Evolutionary conservation across 345 rosid genomes (phyloP).

Genomic region (Lepidium africanum): DNA sequence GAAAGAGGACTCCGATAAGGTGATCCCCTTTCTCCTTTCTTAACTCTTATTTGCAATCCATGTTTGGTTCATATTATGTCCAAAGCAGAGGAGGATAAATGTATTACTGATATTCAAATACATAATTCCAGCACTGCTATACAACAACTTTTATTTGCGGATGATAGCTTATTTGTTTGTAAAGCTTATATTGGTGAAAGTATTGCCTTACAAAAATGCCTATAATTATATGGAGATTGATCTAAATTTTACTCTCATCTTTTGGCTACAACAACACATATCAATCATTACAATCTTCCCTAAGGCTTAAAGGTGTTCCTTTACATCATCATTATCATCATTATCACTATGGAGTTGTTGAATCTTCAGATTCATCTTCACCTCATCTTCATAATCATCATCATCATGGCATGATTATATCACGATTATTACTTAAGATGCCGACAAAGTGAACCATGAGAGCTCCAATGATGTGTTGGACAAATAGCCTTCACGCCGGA

Average conservation of each 20-base stretch:
- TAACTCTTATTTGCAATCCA: too few relatives aligned
- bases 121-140: too few relatives aligned
- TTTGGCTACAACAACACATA: slow-evolving; percentile 22
- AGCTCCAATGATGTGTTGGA: slow-evolving; percentile 91
- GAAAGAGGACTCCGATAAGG: too few relatives aligned
- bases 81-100: too few relatives aligned
- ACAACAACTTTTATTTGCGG: too few relatives aligned
- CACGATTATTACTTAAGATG: slow-evolving; percentile 59
- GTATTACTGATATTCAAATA: too few relatives aligned
- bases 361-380: slow-evolving; percentile 42
- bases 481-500: slow-evolving; percentile 74
- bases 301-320: slow-evolving; percentile 44
- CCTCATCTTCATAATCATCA: slow-evolving; percentile 24
- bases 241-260: slow-evolving; percentile 40
- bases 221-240: too few relatives aligned
- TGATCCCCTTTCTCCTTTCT: too few relatives aligned
- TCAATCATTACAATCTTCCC: slow-evolving; percentile 29
- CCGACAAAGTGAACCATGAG: slow-evolving; percentile 75
- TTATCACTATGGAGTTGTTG: slow-evolving; percentile 40
- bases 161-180: too few relatives aligned
- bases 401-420: slow-evolving; percentile 50
- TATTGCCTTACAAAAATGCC: too few relatives aligned
- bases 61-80: too few relatives aligned
- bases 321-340: slow-evolving; percentile 33
- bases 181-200: too few relatives aligned